phyloP scores from a whole-genome alignment of 106 monocot species.

The Alisma plantagoaquatica region DNA sequence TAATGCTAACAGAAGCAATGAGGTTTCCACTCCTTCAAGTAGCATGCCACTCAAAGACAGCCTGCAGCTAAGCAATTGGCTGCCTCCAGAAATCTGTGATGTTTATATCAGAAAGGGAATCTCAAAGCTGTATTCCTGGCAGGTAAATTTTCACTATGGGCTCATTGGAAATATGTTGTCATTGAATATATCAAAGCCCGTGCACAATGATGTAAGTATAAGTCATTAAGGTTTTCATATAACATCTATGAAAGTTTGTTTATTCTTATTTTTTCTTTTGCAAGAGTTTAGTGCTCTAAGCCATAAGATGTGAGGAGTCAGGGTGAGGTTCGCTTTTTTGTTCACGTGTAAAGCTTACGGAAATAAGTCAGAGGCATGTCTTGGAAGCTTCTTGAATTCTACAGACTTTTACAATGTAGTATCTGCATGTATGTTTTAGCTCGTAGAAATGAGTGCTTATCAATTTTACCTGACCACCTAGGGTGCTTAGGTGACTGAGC shows the following conservation, averaged over 20 bases:
- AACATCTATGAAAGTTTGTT: too few species aligned
- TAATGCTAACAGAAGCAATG: conserved; percentile 11
- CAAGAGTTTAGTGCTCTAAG: not conserved
- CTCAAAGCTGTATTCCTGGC: conserved; percentile 90
- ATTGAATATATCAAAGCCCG: too few species aligned
- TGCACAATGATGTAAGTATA: too few species aligned
- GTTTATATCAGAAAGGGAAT: conserved; percentile 82
- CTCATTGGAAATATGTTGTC: too few species aligned
- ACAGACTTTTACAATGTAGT: too few species aligned
- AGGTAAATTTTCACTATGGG: conserved; percentile 37
- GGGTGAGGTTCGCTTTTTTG: too few species aligned
- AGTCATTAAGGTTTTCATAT: too few species aligned
- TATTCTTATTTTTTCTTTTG: not conserved
- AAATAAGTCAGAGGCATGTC: not conserved
- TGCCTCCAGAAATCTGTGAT: conserved; percentile 71
- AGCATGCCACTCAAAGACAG: conserved; percentile 35
- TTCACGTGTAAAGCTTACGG: not conserved
- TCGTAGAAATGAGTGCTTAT: too few species aligned
- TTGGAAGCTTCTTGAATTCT: not conserved
- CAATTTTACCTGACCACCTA: too few species aligned
- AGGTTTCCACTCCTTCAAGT: conserved; percentile 51
- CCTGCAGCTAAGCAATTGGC: conserved; percentile 66
- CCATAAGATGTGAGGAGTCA: too few species aligned
- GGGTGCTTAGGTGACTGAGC: too few species aligned
- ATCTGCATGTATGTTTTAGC: too few species aligned